Evolutionary conservation across 495 filamentous ascomycete species (phyloP).

Genomic region (Hypoxylon lienhwacheense): DNA sequence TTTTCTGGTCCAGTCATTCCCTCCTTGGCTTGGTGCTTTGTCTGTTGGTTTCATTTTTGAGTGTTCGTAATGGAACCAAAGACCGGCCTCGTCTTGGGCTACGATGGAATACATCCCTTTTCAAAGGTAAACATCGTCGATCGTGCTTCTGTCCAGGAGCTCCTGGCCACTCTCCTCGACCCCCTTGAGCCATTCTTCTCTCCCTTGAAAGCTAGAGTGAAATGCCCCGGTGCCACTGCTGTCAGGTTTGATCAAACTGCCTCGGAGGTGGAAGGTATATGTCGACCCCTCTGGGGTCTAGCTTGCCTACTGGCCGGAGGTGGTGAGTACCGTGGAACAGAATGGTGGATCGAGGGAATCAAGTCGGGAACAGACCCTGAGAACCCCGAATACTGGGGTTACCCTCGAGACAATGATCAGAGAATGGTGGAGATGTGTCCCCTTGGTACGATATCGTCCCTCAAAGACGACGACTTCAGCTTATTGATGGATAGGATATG

Average conservation of each 20-base stretch:
- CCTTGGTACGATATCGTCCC: conserved; percentile 46
- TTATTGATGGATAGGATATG: conserved; percentile 47
- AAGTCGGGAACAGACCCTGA: conserved; percentile 67
- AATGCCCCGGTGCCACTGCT: conserved; percentile 63
- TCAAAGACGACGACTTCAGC: neutral
- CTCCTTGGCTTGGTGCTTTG: neutral
- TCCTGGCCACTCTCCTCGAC: conserved; percentile 61
- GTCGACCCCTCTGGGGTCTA: conserved; percentile 73
- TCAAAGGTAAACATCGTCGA: conserved; percentile 49
- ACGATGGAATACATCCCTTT: conserved; percentile 53
- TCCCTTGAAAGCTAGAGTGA: conserved; percentile 57
- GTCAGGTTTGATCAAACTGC: conserved; percentile 74
- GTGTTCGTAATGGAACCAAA: conserved; percentile 34
- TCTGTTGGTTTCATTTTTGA: conserved; percentile 10
- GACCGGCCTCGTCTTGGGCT: conserved; percentile 54
- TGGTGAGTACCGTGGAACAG: conserved; percentile 61
- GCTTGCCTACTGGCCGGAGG: conserved; percentile 68
- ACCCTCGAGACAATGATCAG: conserved; percentile 71
- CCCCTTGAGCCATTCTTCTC: conserved; percentile 68
- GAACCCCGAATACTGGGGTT: conserved; percentile 71
- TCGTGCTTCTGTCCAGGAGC: conserved; percentile 58
- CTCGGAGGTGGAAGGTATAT: conserved; percentile 75
- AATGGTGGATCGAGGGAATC: conserved; percentile 68
- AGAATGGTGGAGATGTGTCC: conserved; percentile 87
- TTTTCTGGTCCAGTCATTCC: neutral